Evolutionary conservation across 345 rosid genomes (phyloP).

Genomic region (Trapa incisa): DNA sequence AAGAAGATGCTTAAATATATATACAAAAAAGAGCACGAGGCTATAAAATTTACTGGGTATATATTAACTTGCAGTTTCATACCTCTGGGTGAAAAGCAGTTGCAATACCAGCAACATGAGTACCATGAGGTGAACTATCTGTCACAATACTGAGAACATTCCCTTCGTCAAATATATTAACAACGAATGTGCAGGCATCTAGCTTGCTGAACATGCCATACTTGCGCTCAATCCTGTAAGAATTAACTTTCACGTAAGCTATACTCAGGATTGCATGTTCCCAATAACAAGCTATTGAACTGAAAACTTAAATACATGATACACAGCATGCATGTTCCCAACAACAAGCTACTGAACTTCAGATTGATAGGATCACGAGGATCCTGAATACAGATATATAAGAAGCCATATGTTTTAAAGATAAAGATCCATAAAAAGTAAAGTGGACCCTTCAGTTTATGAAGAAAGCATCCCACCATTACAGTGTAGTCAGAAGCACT

Average conservation of each 20-base stretch:
- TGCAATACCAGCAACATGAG: slow-evolving; percentile 98
- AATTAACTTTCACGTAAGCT: slow-evolving; percentile 5
- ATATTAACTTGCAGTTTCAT: slow-evolving; percentile 7
- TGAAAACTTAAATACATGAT: neutral
- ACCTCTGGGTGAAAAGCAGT: slow-evolving; percentile 92
- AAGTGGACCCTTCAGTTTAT: neutral
- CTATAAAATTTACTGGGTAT: neutral
- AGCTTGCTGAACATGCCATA: slow-evolving; percentile 83
- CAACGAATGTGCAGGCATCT: slow-evolving; percentile 85
- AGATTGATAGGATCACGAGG: neutral
- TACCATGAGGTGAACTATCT: slow-evolving; percentile 91
- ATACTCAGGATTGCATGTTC: neutral
- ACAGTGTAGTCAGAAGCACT: neutral
- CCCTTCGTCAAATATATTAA: slow-evolving; percentile 72
- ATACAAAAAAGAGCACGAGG: too few relatives aligned
- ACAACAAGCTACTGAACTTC: neutral
- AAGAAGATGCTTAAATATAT: too few relatives aligned
- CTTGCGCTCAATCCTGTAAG: slow-evolving; percentile 68
- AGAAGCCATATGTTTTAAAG: neutral
- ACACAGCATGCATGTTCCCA: neutral
- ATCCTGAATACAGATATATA: neutral
- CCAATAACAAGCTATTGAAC: neutral
- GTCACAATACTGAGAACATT: slow-evolving; percentile 82
- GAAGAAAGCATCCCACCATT: slow-evolving; percentile 4
- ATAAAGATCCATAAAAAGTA: neutral